phyloP scores from a whole-genome alignment of 2,329 filamentous ascomycete species.

The Furcasterigmium sp. region DNA sequence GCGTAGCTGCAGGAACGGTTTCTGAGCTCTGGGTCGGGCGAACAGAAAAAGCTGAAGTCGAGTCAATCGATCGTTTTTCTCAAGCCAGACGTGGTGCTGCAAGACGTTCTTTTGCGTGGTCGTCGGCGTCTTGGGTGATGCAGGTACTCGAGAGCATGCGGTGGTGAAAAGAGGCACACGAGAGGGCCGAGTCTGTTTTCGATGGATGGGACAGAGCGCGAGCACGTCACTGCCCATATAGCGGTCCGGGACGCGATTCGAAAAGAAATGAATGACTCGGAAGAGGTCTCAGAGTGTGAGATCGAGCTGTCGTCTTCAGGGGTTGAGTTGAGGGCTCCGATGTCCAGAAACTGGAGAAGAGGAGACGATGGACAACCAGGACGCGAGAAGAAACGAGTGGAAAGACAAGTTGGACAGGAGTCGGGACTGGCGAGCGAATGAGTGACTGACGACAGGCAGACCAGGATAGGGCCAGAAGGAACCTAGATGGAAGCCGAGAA shows the following conservation, averaged over 20 bases:
- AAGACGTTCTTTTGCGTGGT: neutral
- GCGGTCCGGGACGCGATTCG: neutral
- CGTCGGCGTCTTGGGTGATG: too few species aligned
- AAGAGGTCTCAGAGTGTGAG: conserved; percentile 2
- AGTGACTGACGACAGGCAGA: neutral
- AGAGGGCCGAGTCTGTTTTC: conserved; percentile 1
- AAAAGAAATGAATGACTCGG: conserved; percentile 10
- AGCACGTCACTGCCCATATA: too few species aligned
- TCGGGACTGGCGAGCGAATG: neutral
- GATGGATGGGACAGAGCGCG: neutral
- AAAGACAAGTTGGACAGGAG: neutral
- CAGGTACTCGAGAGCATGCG: neutral
- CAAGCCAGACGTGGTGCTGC: too few species aligned
- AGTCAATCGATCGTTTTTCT: too few species aligned
- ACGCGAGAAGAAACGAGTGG: conserved; percentile 3
- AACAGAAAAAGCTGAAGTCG: too few species aligned
- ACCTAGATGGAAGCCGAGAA: conserved; percentile 3
- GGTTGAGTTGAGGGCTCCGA: neutral
- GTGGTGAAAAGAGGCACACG: too few species aligned
- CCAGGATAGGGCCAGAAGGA: conserved; percentile 1
- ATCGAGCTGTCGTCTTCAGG: neutral
- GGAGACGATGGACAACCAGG: neutral
- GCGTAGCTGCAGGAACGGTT: conserved; percentile 4
- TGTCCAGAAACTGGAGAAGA: neutral
- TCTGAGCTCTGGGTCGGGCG: conserved; percentile 3